Evolutionary conservation across 345 rosid species (phyloP).

Genomic region (Camelina sativa): DNA sequence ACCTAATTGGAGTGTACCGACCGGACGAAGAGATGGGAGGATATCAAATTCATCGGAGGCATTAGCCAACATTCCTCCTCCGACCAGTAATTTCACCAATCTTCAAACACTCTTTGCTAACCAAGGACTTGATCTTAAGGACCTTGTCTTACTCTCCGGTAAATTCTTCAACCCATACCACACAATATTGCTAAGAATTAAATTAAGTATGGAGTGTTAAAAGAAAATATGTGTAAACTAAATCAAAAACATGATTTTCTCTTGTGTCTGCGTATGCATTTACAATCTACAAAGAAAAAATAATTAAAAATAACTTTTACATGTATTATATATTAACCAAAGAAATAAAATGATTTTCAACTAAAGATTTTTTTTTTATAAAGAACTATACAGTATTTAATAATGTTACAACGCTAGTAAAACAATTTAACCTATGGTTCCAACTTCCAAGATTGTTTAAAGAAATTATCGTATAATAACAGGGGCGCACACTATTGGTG

Average conservation of each 20-base stretch:
- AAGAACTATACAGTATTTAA: too few species aligned
- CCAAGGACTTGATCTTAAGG: constrained; percentile 72
- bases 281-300: background rate
- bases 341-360: background rate
- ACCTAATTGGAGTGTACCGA: constrained; percentile 86
- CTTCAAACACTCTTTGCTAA: constrained; percentile 58
- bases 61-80: constrained; percentile 59
- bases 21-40: constrained; percentile 77
- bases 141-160: constrained; percentile 72
- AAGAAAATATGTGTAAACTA: background rate
- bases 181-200: background rate
- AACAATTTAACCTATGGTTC: constrained; percentile 3
- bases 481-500: constrained; percentile 89
- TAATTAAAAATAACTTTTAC: background rate
- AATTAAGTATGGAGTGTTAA: background rate
- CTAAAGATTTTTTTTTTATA: background rate
- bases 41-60: constrained; percentile 71
- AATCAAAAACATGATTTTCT: background rate
- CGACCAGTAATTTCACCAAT: constrained; percentile 60
- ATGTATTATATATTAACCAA: background rate
- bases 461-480: constrained; percentile 4
- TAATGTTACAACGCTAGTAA: background rate
- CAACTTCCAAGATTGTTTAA: background rate
- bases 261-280: background rate
- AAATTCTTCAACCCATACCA: constrained; percentile 14